These are phyloP conservation scores for Nemania diffusa DNA, from an alignment of 2,329 filamentous ascomycete species.

Conservation along the genomic window DNA sequence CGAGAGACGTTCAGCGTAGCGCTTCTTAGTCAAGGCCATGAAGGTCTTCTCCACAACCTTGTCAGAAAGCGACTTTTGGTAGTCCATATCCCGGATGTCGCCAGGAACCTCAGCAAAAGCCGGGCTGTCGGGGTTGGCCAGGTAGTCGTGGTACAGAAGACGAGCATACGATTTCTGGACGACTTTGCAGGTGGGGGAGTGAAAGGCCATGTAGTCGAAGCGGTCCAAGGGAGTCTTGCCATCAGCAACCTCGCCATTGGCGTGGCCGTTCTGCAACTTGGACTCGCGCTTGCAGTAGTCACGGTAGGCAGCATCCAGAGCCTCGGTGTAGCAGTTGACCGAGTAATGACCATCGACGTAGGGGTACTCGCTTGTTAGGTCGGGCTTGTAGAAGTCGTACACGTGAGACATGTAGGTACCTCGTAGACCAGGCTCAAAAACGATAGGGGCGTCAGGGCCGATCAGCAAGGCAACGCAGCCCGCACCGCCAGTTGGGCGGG, in stretches of 20 bases:
- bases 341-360: constrained; percentile 88
- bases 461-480: constrained; percentile 82
- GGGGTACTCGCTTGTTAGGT: constrained; percentile 87
- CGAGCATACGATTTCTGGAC: constrained; percentile 87
- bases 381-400: constrained; percentile 92
- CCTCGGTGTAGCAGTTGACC: constrained; percentile 82
- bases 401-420: constrained; percentile 84
- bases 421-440: constrained; percentile 80
- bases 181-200: constrained; percentile 87
- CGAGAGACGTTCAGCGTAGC: constrained; percentile 80
- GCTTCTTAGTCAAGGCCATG: constrained; percentile 85
- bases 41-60: constrained; percentile 89
- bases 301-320: constrained; percentile 83
- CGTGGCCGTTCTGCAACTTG: constrained; percentile 64
- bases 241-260: constrained; percentile 56
- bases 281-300: constrained; percentile 81
- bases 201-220: constrained; percentile 86
- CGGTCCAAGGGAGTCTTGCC: constrained; percentile 76
- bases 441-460: constrained; percentile 80
- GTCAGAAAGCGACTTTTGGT: constrained; percentile 81
- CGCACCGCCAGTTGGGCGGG: constrained; percentile 82
- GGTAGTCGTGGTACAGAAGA: constrained; percentile 87
- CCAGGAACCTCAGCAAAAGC: constrained; percentile 79
- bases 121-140: constrained; percentile 72
- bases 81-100: constrained; percentile 81